Evolutionary conservation across 208 protist species (phyloP), one percentile per base, ranked within the genome.

Genomic region (Wallacemonas sp.): DNA sequence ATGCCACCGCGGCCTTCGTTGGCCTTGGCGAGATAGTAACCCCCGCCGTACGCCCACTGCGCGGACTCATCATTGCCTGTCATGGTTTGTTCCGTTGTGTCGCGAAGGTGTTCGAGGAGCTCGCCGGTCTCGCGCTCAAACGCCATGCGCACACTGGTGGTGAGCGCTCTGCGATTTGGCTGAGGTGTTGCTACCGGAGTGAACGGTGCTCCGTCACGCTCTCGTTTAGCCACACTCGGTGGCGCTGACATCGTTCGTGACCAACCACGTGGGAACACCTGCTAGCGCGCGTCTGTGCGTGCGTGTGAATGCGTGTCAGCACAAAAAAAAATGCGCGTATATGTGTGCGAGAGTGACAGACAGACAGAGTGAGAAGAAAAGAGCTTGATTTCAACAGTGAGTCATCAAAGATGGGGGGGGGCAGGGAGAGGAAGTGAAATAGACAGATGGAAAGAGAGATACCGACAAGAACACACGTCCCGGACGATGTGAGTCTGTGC

Each of bases 31-130:
- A 89, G 69, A 44, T 86, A 92, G 73, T 89, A 92, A 19, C 68
- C 69, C 15, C 79, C 72, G 19, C 86, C 83, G 72, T 89, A 92
- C 15, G 81, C 85, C 62, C 73, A 71, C 48, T 76, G 63, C 22
- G 73, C 81, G 2, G 70, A 66, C n/a, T 83, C 77, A 26, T 86
- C 79, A 9, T 61, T 63, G 17, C 85, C 80, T 0, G 76, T 91
- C 68, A 78, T 73, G 39, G 62, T 59, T 3, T 60, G 52, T 44
- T 91, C 80, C 0, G 85, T 91, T 0, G 42, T 64, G 67, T 91
- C 85, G 41, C 60, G 61, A 13, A 71, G 68, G 66, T 77, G 78
- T 27, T 71, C 70, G 22, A 83, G 73, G 22, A 83, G 13, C 44
- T 82, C 76, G 15, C 72, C 54, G 42, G 63, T 48, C 53, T 82